A percentile compares a stretch with the other conserved stretches of the same genome.
Conservation (phyloP, 306 rosid species). For the Oxytropis ochrocephala region DNA sequence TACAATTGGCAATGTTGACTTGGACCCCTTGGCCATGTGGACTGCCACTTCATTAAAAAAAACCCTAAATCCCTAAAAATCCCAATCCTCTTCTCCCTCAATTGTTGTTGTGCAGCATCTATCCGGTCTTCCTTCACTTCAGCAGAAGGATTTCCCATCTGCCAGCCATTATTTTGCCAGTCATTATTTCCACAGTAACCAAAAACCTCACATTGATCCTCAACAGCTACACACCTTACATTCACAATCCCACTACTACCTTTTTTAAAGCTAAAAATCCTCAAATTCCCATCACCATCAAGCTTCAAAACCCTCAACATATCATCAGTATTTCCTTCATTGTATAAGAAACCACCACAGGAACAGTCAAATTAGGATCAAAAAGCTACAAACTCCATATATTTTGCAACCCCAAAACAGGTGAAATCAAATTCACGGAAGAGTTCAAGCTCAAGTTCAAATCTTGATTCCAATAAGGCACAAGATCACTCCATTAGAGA, state of each 20-base stretch:
- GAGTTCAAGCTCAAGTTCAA: constrained; percentile 20
- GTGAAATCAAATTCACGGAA: constrained; percentile 44
- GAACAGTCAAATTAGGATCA: constrained; percentile 27
- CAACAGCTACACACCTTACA: constrained; percentile 57
- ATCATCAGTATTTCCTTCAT: constrained; percentile 28
- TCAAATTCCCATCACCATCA: no score
- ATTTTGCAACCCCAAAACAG: constrained; percentile 33
- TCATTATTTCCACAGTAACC: constrained; percentile 67
- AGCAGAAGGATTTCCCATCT: no score
- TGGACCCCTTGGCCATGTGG: no score
- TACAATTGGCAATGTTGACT: no score
- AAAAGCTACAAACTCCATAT: constrained; percentile 42
- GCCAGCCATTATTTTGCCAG: no score
- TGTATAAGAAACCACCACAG: constrained; percentile 43
- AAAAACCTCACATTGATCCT: constrained; percentile 59
- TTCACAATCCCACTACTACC: constrained; percentile 33
- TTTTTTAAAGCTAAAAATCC: constrained; percentile 38
- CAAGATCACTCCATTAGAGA: constrained; percentile 42
- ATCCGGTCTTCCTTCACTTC: no score
- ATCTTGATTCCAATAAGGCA: constrained; percentile 51
- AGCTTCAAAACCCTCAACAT: constrained; percentile 48
- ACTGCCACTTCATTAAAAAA: no score
- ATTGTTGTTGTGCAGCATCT: no score
- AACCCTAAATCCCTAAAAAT: no score
- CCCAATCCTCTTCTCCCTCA: no score